Evolutionary conservation across 2,329 filamentous ascomycete species (phyloP).

Genomic region (Trichoderma koningiopsis): DNA sequence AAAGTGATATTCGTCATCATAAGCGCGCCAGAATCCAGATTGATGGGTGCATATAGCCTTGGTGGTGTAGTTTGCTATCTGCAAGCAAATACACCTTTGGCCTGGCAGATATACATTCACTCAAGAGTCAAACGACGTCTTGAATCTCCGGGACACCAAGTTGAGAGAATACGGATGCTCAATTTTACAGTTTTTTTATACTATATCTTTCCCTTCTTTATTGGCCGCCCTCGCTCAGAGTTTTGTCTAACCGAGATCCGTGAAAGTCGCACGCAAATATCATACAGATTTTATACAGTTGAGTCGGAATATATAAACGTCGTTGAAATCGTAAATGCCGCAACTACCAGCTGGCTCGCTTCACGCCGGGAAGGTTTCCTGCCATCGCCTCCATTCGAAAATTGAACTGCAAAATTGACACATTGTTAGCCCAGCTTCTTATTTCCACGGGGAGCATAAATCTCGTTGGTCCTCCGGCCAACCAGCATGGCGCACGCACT

Average conservation of each 20-base stretch:
- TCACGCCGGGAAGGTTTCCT: conserved; percentile 86
- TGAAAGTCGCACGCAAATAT: neutral
- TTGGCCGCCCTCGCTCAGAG: neutral
- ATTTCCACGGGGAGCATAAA: neutral
- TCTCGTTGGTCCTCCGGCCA: neutral
- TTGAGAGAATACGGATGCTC: neutral
- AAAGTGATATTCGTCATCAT: neutral
- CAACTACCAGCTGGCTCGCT: conserved; percentile 91
- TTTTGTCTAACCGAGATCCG: neutral
- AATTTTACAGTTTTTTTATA: too few species aligned
- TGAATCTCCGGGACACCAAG: neutral
- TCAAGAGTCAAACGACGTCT: neutral
- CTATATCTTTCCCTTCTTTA: neutral
- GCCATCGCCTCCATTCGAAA: conserved; percentile 88
- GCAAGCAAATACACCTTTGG: neutral
- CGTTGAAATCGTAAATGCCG: conserved; percentile 1
- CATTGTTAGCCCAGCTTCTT: neutral
- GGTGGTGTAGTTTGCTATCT: neutral
- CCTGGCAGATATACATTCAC: neutral
- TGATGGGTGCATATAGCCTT: neutral
- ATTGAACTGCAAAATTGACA: conserved; percentile 68
- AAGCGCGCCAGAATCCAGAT: neutral
- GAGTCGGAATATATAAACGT: neutral
- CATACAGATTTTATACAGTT: conserved; percentile 22
- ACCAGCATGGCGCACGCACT: conserved; percentile 50